These are phyloP conservation scores for Chaetomium tenue DNA, from an alignment of 495 filamentous ascomycete species.

Conservation along the genomic window DNA sequence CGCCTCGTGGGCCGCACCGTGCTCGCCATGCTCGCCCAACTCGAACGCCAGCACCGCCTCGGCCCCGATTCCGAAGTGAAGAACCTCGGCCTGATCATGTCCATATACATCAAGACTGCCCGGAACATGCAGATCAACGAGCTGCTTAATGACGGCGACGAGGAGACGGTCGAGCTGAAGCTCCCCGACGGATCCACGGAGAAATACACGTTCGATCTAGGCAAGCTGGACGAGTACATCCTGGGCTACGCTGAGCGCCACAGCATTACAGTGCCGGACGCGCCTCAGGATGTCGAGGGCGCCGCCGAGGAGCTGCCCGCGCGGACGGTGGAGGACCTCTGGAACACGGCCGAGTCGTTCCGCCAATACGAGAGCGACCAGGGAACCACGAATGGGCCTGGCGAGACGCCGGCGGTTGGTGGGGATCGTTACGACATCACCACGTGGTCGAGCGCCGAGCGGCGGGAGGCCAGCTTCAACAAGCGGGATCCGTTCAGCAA, in stretches of 20 bases:
- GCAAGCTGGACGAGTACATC: constrained; percentile 20
- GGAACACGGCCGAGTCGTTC: constrained; percentile 18
- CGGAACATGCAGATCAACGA: constrained; percentile 10
- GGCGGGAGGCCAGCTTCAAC: constrained; percentile 27
- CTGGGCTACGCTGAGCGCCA: constrained; percentile 28
- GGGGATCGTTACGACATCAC: constrained; percentile 41
- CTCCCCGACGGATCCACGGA: constrained; percentile 9
- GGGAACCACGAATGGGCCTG: constrained; percentile 1
- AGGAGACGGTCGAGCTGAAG: constrained; percentile 20
- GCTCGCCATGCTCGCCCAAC: constrained; percentile 37
- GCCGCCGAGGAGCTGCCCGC: constrained; percentile 26
- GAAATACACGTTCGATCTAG: constrained; percentile 23
- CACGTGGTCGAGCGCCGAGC: constrained; percentile 31
- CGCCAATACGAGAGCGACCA: constrained; percentile 16
- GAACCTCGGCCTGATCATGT: constrained; percentile 39
- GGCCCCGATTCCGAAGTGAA: constrained; percentile 31
- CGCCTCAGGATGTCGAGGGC: constrained; percentile 14
- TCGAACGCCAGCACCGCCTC: constrained; percentile 33
- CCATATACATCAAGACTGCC: constrained; percentile 31
- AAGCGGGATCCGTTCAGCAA: constrained; percentile 34
- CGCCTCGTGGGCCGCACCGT: constrained; percentile 38
- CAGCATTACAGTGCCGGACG: constrained; percentile 25
- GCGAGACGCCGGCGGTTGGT: constrained; percentile 26
- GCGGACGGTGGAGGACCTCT: constrained; percentile 23
- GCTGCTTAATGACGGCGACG: constrained; percentile 1